These are phyloP conservation scores for Persicaria tinctoria DNA, from an alignment of 148 eudicot genomes.

Conservation along the genomic window DNA sequence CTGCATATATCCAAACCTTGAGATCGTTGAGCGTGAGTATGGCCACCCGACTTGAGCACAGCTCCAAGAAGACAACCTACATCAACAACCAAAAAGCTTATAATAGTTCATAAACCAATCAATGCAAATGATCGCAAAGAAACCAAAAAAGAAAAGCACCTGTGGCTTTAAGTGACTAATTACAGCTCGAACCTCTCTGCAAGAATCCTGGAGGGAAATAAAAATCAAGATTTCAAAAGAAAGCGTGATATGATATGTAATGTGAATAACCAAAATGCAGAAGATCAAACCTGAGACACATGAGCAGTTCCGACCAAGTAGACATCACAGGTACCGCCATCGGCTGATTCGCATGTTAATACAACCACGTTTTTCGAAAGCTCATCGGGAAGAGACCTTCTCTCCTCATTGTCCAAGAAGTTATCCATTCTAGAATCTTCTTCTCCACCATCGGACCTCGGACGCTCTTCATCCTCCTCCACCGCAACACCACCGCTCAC, in stretches of 20 bases:
- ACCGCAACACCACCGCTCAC: slow-evolving; percentile 16
- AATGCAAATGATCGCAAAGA: not conserved
- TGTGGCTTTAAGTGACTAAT: slow-evolving; percentile 72
- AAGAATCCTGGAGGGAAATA: slow-evolving; percentile 60
- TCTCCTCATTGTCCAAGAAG: slow-evolving; percentile 11
- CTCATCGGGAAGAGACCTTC: slow-evolving; percentile 40
- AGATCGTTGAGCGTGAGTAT: slow-evolving; percentile 63
- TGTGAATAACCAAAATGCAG: not conserved
- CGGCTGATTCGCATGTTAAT: slow-evolving; percentile 48
- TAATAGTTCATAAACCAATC: slow-evolving; percentile 8
- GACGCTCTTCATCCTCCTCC: slow-evolving; percentile 1
- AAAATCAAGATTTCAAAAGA: slow-evolving; percentile 5
- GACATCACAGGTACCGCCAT: slow-evolving; percentile 64
- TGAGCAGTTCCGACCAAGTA: slow-evolving; percentile 86
- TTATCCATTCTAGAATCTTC: slow-evolving; percentile 1
- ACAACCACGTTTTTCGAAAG: slow-evolving; percentile 41
- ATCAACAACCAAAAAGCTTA: not conserved
- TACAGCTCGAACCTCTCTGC: slow-evolving; percentile 85
- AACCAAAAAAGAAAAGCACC: slow-evolving; percentile 37
- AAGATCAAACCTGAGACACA: slow-evolving; percentile 64
- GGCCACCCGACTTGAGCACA: slow-evolving; percentile 79
- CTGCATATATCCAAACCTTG: slow-evolving; percentile 35
- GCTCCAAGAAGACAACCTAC: slow-evolving; percentile 92
- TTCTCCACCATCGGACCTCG: not conserved
- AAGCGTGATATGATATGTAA: not conserved